Conservation (phyloP, 768 basidiomycete genomes). For the Mycena pura region DNA sequence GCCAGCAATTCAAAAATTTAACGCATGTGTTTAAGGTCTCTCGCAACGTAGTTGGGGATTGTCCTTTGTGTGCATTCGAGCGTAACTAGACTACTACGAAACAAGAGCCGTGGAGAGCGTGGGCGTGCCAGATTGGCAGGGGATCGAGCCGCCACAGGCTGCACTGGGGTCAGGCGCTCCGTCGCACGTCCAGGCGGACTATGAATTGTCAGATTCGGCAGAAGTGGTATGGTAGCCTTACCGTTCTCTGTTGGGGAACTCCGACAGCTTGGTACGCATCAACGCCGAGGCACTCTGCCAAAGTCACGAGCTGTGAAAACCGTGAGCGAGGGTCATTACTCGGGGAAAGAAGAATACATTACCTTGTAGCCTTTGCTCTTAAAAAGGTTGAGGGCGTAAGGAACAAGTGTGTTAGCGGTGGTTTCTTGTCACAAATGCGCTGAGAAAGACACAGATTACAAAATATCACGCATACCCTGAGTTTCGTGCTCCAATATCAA, state of each 20-base stretch:
- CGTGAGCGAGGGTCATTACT: not conserved
- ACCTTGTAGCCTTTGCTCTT: constrained; percentile 32
- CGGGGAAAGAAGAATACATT: not conserved
- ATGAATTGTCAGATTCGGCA: not conserved
- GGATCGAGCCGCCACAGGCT: constrained; percentile 19
- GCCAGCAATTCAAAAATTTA: no score
- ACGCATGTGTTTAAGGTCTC: no score
- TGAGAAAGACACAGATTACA: not conserved
- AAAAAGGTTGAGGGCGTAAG: constrained; percentile 10
- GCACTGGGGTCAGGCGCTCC: constrained; percentile 5
- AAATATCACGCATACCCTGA: constrained; percentile 25
- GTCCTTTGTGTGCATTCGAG: no score
- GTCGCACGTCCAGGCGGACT: constrained; percentile 14
- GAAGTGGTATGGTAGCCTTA: not conserved
- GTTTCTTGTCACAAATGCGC: not conserved
- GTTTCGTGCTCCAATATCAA: constrained; percentile 45
- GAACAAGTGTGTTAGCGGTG: constrained; percentile 6
- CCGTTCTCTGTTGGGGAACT: constrained; percentile 21
- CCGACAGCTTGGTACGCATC: constrained; percentile 39
- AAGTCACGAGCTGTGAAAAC: constrained; percentile 39
- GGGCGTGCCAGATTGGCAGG: constrained; percentile 16
- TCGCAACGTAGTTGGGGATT: no score
- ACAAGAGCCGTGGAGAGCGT: no score
- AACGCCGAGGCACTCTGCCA: constrained; percentile 48
- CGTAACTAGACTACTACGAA: no score